These are phyloP conservation scores for Nothophoma quercina DNA, from an alignment of 2,329 filamentous ascomycete species.

Conservation along the genomic window DNA sequence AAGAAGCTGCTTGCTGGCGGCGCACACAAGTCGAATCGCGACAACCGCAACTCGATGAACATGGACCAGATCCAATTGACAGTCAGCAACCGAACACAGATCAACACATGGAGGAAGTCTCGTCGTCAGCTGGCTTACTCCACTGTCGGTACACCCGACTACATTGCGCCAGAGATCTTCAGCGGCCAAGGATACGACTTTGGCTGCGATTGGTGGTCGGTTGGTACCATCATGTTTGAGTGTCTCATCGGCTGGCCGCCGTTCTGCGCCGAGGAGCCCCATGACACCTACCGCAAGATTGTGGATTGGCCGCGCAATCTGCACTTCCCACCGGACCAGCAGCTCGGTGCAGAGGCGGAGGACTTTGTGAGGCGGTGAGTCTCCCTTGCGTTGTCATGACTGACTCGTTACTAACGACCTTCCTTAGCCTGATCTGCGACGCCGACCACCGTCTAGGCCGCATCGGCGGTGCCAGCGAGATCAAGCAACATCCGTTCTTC, in stretches of 20 bases:
- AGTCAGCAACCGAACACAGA: constrained; percentile 95
- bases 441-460: constrained; percentile 89
- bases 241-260: constrained; percentile 98
- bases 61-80: constrained; percentile 98
- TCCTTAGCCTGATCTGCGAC: constrained; percentile 84
- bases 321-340: constrained; percentile 96
- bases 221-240: constrained; percentile 99
- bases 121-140: constrained; percentile 96
- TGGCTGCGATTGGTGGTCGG: constrained; percentile 98
- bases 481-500: constrained; percentile 96
- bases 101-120: constrained; percentile 98
- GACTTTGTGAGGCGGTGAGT: constrained; percentile 87
- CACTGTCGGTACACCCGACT: constrained; percentile 96
- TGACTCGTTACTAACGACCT: constrained; percentile 29
- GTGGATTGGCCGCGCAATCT: constrained; percentile 96
- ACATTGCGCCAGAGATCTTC: constrained; percentile 98
- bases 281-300: constrained; percentile 98
- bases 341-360: constrained; percentile 86
- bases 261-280: constrained; percentile 96
- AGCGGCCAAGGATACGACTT: constrained; percentile 95
- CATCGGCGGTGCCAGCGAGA: constrained; percentile 81
- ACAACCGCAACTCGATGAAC: constrained; percentile 89
- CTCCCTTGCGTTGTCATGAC: constrained; percentile 7
- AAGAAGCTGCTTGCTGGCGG: constrained; percentile 87
- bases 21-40: constrained; percentile 54